A percentile compares a stretch with the other conserved stretches of the same genome.
Evolutionary conservation across 352 stramenopile genomes (phyloP).

Genomic region (Globisporangium carolinianum): DNA sequence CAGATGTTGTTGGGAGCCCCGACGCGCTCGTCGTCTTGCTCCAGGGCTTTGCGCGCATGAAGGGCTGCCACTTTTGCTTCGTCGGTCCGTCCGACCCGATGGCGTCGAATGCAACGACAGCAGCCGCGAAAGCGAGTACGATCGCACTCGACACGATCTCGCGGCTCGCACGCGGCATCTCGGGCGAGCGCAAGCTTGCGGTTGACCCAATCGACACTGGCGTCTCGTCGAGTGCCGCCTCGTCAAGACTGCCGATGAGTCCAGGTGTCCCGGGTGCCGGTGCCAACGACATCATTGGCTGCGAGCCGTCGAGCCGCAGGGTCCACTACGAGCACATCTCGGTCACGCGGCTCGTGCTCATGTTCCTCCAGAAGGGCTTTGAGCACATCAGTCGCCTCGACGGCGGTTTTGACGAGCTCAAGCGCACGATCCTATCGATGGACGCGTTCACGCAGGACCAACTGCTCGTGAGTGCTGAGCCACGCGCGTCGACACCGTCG

Average conservation of each 20-base stretch:
- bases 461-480: slow-evolving; percentile 40
- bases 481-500: slow-evolving; percentile 1
- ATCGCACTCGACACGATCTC: slow-evolving; percentile 46
- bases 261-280: background rate
- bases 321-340: slow-evolving; percentile 52
- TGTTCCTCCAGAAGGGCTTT: slow-evolving; percentile 86
- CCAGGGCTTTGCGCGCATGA: slow-evolving; percentile 80
- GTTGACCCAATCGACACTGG: background rate
- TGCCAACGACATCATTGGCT: slow-evolving; percentile 7
- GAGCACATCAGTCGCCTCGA: slow-evolving; percentile 81
- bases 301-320: slow-evolving; percentile 14
- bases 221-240: background rate
- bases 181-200: slow-evolving; percentile 31
- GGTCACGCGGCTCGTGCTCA: slow-evolving; percentile 70
- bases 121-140: slow-evolving; percentile 19
- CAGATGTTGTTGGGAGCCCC: slow-evolving; percentile 58
- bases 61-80: slow-evolving; percentile 88
- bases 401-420: slow-evolving; percentile 78
- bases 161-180: slow-evolving; percentile 47
- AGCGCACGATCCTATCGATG: slow-evolving; percentile 52
- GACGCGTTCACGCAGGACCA: slow-evolving; percentile 66
- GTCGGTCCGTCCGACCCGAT: slow-evolving; percentile 50
- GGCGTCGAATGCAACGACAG: background rate
- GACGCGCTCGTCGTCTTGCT: slow-evolving; percentile 70
- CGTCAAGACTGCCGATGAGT: background rate